phyloP scores from a whole-genome alignment of 75 land plant species.

The Picea sitchensis region DNA sequence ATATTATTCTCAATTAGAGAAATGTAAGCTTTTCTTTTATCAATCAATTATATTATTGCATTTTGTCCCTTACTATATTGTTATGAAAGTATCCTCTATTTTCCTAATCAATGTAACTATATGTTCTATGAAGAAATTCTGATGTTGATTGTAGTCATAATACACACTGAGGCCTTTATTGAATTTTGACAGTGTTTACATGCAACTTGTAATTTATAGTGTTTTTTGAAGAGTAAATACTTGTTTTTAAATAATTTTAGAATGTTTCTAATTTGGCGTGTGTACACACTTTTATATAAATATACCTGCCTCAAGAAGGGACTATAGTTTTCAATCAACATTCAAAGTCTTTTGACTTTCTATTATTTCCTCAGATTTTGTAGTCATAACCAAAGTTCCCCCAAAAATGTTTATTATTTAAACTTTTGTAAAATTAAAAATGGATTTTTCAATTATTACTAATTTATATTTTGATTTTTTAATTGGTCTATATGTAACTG shows the following conservation, averaged over 20 bases:
- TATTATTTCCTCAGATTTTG: too few species aligned
- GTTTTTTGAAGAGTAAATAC: not conserved
- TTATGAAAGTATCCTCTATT: not conserved
- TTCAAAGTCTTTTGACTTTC: too few species aligned
- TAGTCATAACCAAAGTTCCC: too few species aligned
- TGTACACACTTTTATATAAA: too few species aligned
- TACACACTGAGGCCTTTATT: not conserved
- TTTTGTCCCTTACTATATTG: not conserved
- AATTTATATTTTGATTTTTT: too few species aligned
- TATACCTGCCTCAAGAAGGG: too few species aligned
- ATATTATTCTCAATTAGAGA: not conserved
- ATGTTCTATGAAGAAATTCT: not conserved
- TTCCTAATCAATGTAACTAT: not conserved
- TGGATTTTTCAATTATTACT: too few species aligned
- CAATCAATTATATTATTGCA: not conserved
- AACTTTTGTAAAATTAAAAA: too few species aligned
- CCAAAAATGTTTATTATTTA: too few species aligned
- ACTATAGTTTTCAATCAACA: too few species aligned
- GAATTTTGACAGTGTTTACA: not conserved
- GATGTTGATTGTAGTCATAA: not conserved
- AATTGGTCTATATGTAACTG: too few species aligned
- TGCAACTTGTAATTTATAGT: not conserved
- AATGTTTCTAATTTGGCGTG: too few species aligned
- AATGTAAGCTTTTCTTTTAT: not conserved
- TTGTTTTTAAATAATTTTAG: not conserved